Evolutionary conservation across 1,139 yeast genomes (phyloP), one percentile per base, ranked within the genome.

Genomic region (Ogataea hybrid): DNA sequence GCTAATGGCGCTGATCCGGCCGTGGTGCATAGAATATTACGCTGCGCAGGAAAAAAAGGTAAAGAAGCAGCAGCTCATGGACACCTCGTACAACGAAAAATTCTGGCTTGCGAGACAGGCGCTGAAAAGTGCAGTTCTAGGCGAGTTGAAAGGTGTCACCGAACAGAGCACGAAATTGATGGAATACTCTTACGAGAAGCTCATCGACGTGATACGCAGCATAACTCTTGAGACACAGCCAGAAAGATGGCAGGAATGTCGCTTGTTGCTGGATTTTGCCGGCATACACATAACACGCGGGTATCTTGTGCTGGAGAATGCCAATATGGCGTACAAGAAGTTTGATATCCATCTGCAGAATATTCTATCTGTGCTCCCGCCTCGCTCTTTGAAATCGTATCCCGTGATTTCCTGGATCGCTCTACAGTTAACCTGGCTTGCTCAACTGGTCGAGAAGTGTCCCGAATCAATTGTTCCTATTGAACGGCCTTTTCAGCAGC

Each of bases 251-350:
- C 46, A 47, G 2, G 68, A 73, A 31, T 63, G 73, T 7, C 60
- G 87, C 33, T 57, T 57, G 11, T 61, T 83, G 35, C 60, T 84
- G 9, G 95, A 87, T 57, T 58, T 75, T 2, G 58, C 77, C 7
- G 83, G 84, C 0, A 70, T 82, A 43, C 85, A 82, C 51, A 78
- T 84, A 11, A 77, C 78, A 4, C 70, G 85, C 48, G 69, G 81
- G 0, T 76, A 80, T 51, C 67, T 85, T 29, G 77, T 84, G n/a
- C 50, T 77, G 20, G 84, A 77, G 33, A 78, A 77, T 49, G 73
- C 84, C 1, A 69, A 80, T 30, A 53, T 69, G 28, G 87, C 89
- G 0, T 74, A 79, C 51, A 70, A 73, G 43, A 84, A 81, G 57
- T 88, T 85, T 56, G 71, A 71, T 32, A 67, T 77, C 7, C 96